Base-by-base conservation (phyloP, 352 stramenopile genomes). In the Pythium diclinum region DNA sequence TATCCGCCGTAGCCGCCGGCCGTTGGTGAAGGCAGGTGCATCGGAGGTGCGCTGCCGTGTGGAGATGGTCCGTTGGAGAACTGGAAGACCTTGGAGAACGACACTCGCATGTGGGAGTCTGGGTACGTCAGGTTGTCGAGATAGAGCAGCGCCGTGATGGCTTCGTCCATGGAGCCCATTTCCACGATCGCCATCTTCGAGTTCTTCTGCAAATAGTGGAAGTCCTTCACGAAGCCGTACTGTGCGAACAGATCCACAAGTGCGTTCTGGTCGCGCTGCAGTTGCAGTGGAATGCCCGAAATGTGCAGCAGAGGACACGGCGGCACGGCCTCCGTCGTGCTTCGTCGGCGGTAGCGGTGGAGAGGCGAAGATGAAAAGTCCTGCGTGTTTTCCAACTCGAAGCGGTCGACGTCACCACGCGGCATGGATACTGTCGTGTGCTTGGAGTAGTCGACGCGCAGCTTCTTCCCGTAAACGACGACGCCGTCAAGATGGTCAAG, bases 381-480 rank as follows among this genome's bases (percentile, higher is more conserved):
- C 14, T 77, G 74, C 49, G 85, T 94, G 69, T 94, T 94, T 53
- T 94, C 81, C 28, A 92, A 71, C 65, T 94, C 85, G 48, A 94
- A 94, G 53, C 71, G 78, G 58, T 94, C 85, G 1, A 87, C 85
- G n/a, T 89, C 79, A 13, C 78, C 78, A 25, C 83, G 85, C 4
- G 85, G 85, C 85, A 94, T 94, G 34, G 84, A 91, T 25, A 94
- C 85, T 8, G 67, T 81, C 55, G 70, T 81, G 72, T 94, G 85
- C 68, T 92, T 94, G 28, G 85, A 94, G 70, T 81, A 94, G 57
- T 94, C 85, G 44, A 94, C 78, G 42, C 85, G 85, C 25, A 92
- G 72, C 60, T 94, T 94, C 68, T 85, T 88, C 51, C 81, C 77
- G 48, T 89, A 94, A 17, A 94, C 71, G 25, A 80, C 73, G 47